A percentile compares a stretch with the other conserved stretches of the same genome.
Evolutionary conservation across 2,329 filamentous ascomycete genomes (phyloP).

Genomic region (Bisporella sp.): DNA sequence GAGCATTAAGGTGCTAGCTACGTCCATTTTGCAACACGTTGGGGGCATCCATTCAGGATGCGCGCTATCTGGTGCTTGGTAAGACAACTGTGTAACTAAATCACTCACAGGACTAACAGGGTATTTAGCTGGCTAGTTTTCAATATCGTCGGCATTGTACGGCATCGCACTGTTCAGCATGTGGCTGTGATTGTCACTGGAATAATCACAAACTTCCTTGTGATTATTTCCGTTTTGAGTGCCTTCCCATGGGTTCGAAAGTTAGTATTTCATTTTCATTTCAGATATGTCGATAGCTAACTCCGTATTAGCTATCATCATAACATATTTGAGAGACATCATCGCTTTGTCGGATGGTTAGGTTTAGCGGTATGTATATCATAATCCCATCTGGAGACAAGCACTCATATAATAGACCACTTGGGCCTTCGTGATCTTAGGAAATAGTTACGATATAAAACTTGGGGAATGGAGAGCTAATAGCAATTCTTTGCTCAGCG

Average conservation of each 20-base stretch:
- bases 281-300: slow-evolving; percentile 8
- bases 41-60: slow-evolving; percentile 36
- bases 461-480: slow-evolving; percentile 28
- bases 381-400: background rate
- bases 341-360: slow-evolving; percentile 36
- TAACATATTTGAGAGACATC: slow-evolving; percentile 35
- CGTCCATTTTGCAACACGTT: slow-evolving; percentile 34
- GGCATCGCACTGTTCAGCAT: slow-evolving; percentile 28
- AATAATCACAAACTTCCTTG: slow-evolving; percentile 31
- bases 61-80: slow-evolving; percentile 33
- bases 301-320: slow-evolving; percentile 29
- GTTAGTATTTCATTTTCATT: slow-evolving; percentile 22
- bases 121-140: slow-evolving; percentile 30
- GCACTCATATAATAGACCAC: slow-evolving; percentile 24
- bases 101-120: slow-evolving; percentile 7
- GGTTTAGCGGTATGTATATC: slow-evolving; percentile 28
- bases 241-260: slow-evolving; percentile 36
- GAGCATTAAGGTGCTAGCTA: slow-evolving; percentile 29
- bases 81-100: slow-evolving; percentile 9
- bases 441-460: slow-evolving; percentile 32
- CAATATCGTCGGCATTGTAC: slow-evolving; percentile 33
- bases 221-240: slow-evolving; percentile 32
- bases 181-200: slow-evolving; percentile 31
- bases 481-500: slow-evolving; percentile 29
- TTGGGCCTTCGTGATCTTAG: slow-evolving; percentile 33